Evolutionary conservation across 768 basidiomycete species (phyloP).

Genomic region (Fistulinella prunicolor): DNA sequence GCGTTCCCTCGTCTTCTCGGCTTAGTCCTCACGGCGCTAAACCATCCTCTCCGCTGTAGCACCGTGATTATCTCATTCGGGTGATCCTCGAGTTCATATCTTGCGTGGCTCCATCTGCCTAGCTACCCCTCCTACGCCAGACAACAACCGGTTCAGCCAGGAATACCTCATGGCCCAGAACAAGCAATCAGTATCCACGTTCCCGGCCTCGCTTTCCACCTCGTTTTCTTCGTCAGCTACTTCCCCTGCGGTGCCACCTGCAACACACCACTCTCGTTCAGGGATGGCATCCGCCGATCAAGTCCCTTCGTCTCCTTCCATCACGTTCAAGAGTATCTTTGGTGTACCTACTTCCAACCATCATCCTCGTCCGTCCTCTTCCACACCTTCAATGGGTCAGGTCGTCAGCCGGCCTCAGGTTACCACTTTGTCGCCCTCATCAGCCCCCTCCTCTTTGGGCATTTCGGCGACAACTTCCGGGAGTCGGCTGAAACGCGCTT

Average conservation of each 20-base stretch:
- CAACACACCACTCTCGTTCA: slow-evolving; percentile 36
- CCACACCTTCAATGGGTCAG: slow-evolving; percentile 33
- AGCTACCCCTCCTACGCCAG: slow-evolving; percentile 12
- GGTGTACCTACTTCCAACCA: slow-evolving; percentile 25
- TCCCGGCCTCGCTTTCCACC: slow-evolving; percentile 41
- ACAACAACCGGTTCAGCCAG: slow-evolving; percentile 20
- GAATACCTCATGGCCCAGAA: slow-evolving; percentile 31
- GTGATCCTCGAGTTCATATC: slow-evolving; percentile 30
- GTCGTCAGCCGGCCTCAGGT: slow-evolving; percentile 34
- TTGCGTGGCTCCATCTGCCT: slow-evolving; percentile 21
- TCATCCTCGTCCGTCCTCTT: slow-evolving; percentile 24
- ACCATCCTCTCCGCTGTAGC: slow-evolving; percentile 21
- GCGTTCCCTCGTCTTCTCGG: slow-evolving; percentile 15
- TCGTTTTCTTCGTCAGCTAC: slow-evolving; percentile 44
- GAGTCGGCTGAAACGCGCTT: slow-evolving; percentile 30
- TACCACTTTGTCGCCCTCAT: slow-evolving; percentile 25
- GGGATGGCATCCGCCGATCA: slow-evolving; percentile 45
- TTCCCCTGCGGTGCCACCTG: slow-evolving; percentile 40
- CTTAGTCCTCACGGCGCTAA: slow-evolving; percentile 14
- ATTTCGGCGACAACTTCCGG: slow-evolving; percentile 22
- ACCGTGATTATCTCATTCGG: slow-evolving; percentile 29
- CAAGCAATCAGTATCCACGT: slow-evolving; percentile 38
- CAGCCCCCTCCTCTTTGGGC: slow-evolving; percentile 24
- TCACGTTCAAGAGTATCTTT: slow-evolving; percentile 34
- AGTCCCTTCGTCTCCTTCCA: slow-evolving; percentile 33